phyloP scores from a whole-genome alignment of 768 basidiomycete genomes.

The Boletus bicolor region DNA sequence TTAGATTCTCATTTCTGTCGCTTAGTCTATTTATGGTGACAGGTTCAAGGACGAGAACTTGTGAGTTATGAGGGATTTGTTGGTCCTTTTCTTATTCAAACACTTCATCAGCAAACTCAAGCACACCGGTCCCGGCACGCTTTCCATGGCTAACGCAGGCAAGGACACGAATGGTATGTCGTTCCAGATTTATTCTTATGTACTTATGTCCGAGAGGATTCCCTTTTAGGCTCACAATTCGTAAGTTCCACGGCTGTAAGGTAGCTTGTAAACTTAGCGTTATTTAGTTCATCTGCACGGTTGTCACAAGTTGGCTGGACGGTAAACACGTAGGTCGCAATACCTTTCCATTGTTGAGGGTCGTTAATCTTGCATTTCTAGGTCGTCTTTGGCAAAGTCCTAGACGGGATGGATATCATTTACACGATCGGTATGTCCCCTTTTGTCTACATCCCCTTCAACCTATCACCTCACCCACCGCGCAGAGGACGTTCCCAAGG shows the following conservation, averaged over 20 bases:
- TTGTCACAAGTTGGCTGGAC: conserved; percentile 86
- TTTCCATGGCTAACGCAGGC: conserved; percentile 95
- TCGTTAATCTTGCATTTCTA: conserved; percentile 30
- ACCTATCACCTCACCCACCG: conserved; percentile 9
- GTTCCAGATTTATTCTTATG: not conserved
- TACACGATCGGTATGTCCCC: conserved; percentile 62
- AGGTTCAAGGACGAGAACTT: conserved; percentile 96
- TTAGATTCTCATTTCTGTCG: not conserved
- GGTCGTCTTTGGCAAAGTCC: conserved; percentile 91
- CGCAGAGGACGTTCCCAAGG: conserved; percentile 74
- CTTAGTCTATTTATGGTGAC: conserved; percentile 84
- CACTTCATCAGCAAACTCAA: conserved; percentile 74
- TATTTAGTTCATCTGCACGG: conserved; percentile 85
- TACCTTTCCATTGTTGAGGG: not conserved
- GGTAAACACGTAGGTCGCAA: conserved; percentile 67
- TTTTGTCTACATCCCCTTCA: not conserved
- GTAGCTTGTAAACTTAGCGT: not conserved
- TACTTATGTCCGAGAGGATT: conserved; percentile 4
- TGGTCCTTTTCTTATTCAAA: not conserved
- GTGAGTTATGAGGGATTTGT: conserved; percentile 40
- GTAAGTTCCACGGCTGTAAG: conserved; percentile 41
- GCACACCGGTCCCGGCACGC: conserved; percentile 82
- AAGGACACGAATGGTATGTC: conserved; percentile 85
- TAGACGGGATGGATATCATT: conserved; percentile 92
- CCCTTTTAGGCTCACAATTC: conserved; percentile 73